Evolutionary conservation across 306 rosid species (phyloP).

Genomic region (Acacia melanoxylon): DNA sequence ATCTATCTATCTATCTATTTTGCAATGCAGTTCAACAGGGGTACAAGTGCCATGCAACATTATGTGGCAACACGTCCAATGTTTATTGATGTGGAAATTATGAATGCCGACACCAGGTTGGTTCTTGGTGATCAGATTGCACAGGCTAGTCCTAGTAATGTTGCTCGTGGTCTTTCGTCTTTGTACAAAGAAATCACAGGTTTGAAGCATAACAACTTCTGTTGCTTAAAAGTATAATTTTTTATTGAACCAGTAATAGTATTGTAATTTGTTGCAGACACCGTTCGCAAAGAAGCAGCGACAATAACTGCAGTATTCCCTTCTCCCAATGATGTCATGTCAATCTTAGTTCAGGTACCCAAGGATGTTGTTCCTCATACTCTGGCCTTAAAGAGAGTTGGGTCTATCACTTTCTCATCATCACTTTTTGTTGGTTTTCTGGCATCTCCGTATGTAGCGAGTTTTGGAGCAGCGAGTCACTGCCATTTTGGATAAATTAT

Average conservation of each 20-base stretch:
- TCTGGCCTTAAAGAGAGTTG: background rate
- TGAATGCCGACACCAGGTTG: slow-evolving; percentile 94
- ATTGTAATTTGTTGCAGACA: slow-evolving; percentile 61
- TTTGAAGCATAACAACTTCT: slow-evolving; percentile 37
- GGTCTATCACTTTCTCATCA: background rate
- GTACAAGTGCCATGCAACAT: slow-evolving; percentile 99
- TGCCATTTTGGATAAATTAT: slow-evolving; percentile 82
- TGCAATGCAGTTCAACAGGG: slow-evolving; percentile 88
- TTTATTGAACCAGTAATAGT: slow-evolving; percentile 32
- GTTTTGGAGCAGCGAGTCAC: slow-evolving; percentile 94
- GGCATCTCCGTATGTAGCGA: slow-evolving; percentile 60
- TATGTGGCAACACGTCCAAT: slow-evolving; percentile 99
- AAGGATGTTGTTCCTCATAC: slow-evolving; percentile 13
- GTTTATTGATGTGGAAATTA: slow-evolving; percentile 97
- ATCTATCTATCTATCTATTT: background rate
- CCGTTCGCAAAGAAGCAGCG: slow-evolving; percentile 94
- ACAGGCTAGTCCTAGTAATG: slow-evolving; percentile 85
- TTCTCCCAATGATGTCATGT: slow-evolving; percentile 95
- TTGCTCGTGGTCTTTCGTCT: slow-evolving; percentile 90
- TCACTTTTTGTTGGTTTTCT: slow-evolving; percentile 12
- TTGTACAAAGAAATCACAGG: slow-evolving; percentile 97
- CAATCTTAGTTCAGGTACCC: slow-evolving; percentile 96
- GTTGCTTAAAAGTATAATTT: slow-evolving; percentile 20
- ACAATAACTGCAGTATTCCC: slow-evolving; percentile 95
- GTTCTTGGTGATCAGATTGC: slow-evolving; percentile 96